Evolutionary conservation across 495 filamentous ascomycete species (phyloP), one percentile per base, ranked within the genome.

Genomic region (Parachaetomium inaequale): DNA sequence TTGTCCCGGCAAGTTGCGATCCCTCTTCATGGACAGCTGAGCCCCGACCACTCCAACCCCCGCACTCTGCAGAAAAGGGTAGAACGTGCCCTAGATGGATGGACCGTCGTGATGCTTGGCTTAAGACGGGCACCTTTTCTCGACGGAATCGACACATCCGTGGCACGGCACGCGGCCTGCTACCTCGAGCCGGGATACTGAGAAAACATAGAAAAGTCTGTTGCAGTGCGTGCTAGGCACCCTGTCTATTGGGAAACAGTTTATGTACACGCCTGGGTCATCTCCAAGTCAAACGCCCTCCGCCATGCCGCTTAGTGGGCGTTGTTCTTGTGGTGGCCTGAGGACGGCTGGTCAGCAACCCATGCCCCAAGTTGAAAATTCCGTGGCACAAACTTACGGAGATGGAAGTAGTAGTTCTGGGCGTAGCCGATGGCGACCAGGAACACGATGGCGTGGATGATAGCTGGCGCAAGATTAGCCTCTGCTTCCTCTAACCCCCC

Each of bases 291-390:
- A 58, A 55, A 14, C 11, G 29, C 53, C 53, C 31, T 64, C 61
- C 59, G 62, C 51, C 32, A 53, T 28, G 10, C 53, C 47, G 66
- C 72, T 83, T 93, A 98, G 82, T 98, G 93, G 68, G 91, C 89
- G 75, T 98, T 92, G 87, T 97, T 96, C 89, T 98, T 98, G 88
- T 96, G 92, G 84, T 96, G 92, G 65, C 93, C 93, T 98, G 67
- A 42, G 54, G 19, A 26, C n/a, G n/a, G 63, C 12, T 5, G 8
- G 46, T 65, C 46, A 59, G 66, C 29, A 38, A 29, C 15, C 19
- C 7, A 3, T 31, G 10, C 23, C 10, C 17, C n/a, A 49, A 12
- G 5, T 14, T 6, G 43, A n/a, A 46, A 8, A 21, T 23, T 25
- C 7, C 2, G 23, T 4, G 19, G 23, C 21, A 15, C 5, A 49